phyloP scores from a whole-genome alignment of 108 stramenopile species.

The Cyclotella baltica region DNA sequence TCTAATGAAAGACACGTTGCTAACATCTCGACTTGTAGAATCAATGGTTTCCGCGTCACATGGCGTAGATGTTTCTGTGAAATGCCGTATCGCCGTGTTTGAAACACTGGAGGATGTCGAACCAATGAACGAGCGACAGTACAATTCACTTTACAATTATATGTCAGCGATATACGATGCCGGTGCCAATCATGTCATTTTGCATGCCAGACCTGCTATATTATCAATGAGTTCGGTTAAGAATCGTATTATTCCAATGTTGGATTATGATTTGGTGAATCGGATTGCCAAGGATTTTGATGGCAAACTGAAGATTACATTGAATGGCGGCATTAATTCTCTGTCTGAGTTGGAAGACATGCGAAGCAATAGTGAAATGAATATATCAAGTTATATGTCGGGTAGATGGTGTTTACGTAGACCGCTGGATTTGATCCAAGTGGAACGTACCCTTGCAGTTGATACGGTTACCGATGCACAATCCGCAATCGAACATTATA shows the following conservation, averaged over 20 bases:
- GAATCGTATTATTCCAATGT: slow-evolving; percentile 56
- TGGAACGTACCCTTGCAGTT: not conserved
- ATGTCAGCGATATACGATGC: slow-evolving; percentile 31
- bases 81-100: slow-evolving; percentile 57
- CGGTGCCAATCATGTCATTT: slow-evolving; percentile 53
- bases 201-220: slow-evolving; percentile 60
- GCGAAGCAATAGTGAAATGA: not conserved
- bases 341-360: slow-evolving; percentile 37
- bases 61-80: slow-evolving; percentile 47
- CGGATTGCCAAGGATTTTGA: slow-evolving; percentile 51
- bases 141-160: slow-evolving; percentile 41
- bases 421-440: slow-evolving; percentile 49
- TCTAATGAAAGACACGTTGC: slow-evolving; percentile 51
- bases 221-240: slow-evolving; percentile 57
- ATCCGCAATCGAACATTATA: slow-evolving; percentile 31
- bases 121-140: slow-evolving; percentile 30
- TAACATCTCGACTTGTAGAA: slow-evolving; percentile 46
- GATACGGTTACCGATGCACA: not conserved
- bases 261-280: slow-evolving; percentile 55
- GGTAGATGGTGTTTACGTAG: slow-evolving; percentile 58
- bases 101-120: slow-evolving; percentile 41
- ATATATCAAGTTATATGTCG: slow-evolving; percentile 52
- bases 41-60: slow-evolving; percentile 16
- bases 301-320: slow-evolving; percentile 45
- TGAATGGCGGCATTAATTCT: slow-evolving; percentile 61